phyloP scores from a whole-genome alignment of 257 asterid species.

The Petrea volubilis region DNA sequence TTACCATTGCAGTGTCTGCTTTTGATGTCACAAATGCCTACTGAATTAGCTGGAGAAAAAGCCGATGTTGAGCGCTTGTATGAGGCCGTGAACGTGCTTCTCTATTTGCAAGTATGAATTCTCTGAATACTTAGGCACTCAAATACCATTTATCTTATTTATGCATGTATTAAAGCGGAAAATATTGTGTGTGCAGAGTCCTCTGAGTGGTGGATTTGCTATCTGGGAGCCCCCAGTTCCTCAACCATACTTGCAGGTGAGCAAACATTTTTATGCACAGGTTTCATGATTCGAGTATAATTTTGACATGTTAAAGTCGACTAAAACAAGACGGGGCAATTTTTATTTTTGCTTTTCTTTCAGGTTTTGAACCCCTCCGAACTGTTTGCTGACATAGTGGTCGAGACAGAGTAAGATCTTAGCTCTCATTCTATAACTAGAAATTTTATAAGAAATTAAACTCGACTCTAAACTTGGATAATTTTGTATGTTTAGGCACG shows the following conservation, averaged over 20 bases:
- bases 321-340: background rate
- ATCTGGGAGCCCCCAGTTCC: conserved; percentile 68
- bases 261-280: background rate
- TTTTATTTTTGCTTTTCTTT: background rate
- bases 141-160: background rate
- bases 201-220: conserved; percentile 56
- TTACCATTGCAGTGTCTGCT: conserved; percentile 43
- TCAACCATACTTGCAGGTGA: conserved; percentile 69
- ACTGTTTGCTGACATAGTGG: conserved; percentile 72
- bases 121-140: background rate
- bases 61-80: conserved; percentile 40
- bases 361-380: conserved; percentile 80
- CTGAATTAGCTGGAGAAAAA: conserved; percentile 46
- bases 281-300: too few relatives aligned
- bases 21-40: conserved; percentile 53
- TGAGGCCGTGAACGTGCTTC: conserved; percentile 51
- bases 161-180: background rate
- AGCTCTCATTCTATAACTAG: background rate
- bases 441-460: background rate
- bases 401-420: conserved; percentile 69
- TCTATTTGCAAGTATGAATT: conserved; percentile 45
- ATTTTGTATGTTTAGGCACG: conserved; percentile 46
- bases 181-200: conserved; percentile 34
- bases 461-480: background rate
- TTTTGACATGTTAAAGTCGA: background rate